phyloP scores from a whole-genome alignment of 1,139 yeast genomes.

The Debaryomycetaceae sp. region DNA sequence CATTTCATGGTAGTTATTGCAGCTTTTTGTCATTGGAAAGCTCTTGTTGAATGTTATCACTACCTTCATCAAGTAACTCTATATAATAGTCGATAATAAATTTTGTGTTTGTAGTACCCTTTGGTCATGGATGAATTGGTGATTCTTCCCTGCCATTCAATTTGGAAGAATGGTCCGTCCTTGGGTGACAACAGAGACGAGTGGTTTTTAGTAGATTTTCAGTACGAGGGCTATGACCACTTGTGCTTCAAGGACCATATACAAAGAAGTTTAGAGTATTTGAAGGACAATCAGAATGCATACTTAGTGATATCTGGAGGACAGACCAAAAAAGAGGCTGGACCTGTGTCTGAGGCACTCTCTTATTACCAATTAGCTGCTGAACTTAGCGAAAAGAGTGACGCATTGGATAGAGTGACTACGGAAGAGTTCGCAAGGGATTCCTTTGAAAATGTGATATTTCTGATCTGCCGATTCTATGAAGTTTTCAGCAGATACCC shows the following conservation, averaged over 20 bases:
- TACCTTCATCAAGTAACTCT: constrained; percentile 36
- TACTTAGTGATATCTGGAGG: constrained; percentile 68
- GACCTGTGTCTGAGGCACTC: constrained; percentile 57
- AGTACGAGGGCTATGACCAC: constrained; percentile 66
- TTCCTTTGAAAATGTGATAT: constrained; percentile 74
- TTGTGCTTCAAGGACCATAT: constrained; percentile 66
- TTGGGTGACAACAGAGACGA: constrained; percentile 43
- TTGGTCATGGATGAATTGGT: constrained; percentile 29
- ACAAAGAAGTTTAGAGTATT: constrained; percentile 26
- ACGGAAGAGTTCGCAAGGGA: constrained; percentile 76
- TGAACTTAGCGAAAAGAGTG: constrained; percentile 10
- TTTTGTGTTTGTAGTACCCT: background rate
- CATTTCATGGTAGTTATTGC: constrained; percentile 82
- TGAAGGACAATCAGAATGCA: constrained; percentile 27
- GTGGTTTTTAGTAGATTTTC: constrained; percentile 69
- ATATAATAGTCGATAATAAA: constrained; percentile 4
- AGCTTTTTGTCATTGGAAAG: constrained; percentile 71
- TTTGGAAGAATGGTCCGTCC: constrained; percentile 46
- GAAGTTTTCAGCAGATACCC: constrained; percentile 53
- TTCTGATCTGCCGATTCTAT: constrained; percentile 55
- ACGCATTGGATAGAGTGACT: constrained; percentile 23
- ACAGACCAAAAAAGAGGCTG: constrained; percentile 55
- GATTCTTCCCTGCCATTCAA: constrained; percentile 67
- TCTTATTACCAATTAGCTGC: constrained; percentile 48
- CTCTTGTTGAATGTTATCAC: constrained; percentile 57